These are phyloP conservation scores for Sporisorium scitamineum DNA, from an alignment of 1,284 basidiomycete genomes.

Conservation along the genomic window DNA sequence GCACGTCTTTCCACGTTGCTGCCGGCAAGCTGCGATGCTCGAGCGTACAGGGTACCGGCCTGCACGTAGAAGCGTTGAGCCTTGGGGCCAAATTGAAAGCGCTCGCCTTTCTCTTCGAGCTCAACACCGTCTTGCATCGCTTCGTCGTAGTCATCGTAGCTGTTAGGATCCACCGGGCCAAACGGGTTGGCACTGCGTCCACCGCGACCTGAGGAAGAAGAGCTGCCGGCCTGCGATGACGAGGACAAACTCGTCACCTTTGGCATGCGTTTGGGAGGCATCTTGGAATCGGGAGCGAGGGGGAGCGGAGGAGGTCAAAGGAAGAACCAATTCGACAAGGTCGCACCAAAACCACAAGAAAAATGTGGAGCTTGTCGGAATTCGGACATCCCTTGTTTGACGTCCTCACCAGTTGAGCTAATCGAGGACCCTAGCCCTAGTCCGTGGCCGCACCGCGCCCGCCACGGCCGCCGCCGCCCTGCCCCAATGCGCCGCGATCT, in stretches of 20 bases:
- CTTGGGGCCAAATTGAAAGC: conserved; percentile 52
- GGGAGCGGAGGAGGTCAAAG: neutral
- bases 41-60: conserved; percentile 35
- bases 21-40: conserved; percentile 29
- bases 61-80: conserved; percentile 53
- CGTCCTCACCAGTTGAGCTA: neutral
- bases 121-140: conserved; percentile 57
- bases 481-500: too few species aligned
- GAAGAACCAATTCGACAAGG: neutral
- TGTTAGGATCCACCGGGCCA: conserved; percentile 29
- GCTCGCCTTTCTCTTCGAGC: conserved; percentile 57
- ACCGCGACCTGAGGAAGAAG: conserved; percentile 11
- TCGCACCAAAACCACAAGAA: neutral
- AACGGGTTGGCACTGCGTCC: conserved; percentile 25
- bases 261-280: conserved; percentile 42
- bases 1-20: conserved; percentile 15
- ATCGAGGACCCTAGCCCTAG: neutral
- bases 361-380: conserved; percentile 1
- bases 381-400: conserved; percentile 7
- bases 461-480: too few species aligned
- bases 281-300: neutral
- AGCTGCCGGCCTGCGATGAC: neutral
- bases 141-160: conserved; percentile 49
- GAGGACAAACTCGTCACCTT: conserved; percentile 30
- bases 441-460: too few species aligned